Evolutionary conservation across 495 filamentous ascomycete genomes (phyloP).

Genomic region (Monascus purpureus): DNA sequence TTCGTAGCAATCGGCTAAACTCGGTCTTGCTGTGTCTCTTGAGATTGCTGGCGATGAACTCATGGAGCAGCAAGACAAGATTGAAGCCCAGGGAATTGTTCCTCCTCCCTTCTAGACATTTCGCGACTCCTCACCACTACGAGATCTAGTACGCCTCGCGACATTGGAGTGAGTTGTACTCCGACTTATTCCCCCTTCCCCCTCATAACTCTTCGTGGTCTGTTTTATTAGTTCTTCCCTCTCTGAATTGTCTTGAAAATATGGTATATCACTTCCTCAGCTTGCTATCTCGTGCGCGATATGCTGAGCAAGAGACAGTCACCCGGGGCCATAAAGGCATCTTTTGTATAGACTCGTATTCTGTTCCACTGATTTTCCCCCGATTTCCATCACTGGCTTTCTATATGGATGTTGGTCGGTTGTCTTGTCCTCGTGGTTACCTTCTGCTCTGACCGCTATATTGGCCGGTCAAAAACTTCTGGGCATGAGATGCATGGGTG

Average conservation of each 20-base stretch:
- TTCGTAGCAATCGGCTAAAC: constrained; percentile 77
- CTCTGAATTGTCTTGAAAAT: constrained; percentile 17
- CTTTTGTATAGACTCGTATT: constrained; percentile 35
- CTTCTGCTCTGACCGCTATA: constrained; percentile 14
- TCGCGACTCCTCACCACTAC: constrained; percentile 7
- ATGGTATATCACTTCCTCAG: constrained; percentile 20
- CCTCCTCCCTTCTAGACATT: constrained; percentile 38
- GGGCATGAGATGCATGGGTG: constrained; percentile 16
- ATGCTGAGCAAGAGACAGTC: constrained; percentile 23
- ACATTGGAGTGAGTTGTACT: neutral
- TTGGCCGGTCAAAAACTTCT: constrained; percentile 14
- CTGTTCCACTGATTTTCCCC: constrained; percentile 12
- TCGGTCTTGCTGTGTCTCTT: constrained; percentile 87
- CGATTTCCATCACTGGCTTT: constrained; percentile 17
- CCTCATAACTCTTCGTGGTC: constrained; percentile 10
- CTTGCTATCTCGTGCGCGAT: constrained; percentile 18
- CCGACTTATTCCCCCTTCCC: neutral
- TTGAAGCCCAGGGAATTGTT: constrained; percentile 30
- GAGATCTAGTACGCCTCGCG: neutral
- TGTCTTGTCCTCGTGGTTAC: constrained; percentile 16
- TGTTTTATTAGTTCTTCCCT: constrained; percentile 38
- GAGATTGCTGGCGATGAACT: constrained; percentile 81
- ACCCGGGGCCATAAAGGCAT: constrained; percentile 30
- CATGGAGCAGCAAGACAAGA: constrained; percentile 78
- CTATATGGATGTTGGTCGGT: constrained; percentile 15